Percentiles rank a stretch among this genome's conserved stretches.
Evolutionary conservation across 495 filamentous ascomycete species (phyloP).

Genomic region (Viridothelium virens): DNA sequence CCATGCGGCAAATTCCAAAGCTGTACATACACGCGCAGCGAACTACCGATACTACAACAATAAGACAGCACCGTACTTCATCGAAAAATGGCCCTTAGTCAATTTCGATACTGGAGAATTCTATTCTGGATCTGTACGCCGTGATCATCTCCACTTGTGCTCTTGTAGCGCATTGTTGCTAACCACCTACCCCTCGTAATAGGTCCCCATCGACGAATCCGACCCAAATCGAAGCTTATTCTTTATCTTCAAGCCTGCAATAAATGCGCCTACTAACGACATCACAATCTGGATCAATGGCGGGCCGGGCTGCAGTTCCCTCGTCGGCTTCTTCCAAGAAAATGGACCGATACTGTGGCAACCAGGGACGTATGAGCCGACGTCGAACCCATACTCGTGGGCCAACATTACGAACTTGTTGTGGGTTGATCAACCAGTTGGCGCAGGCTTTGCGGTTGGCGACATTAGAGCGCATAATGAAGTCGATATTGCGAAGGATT

Average conservation of each 20-base stretch:
- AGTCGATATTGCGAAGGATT: conserved; percentile 29
- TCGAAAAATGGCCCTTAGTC: conserved; percentile 16
- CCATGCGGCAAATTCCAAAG: neutral
- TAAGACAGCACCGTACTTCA: conserved; percentile 16
- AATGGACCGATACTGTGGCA: conserved; percentile 60
- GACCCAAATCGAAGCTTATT: conserved; percentile 40
- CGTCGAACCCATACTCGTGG: conserved; percentile 58
- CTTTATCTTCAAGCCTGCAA: conserved; percentile 46
- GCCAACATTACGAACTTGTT: conserved; percentile 24
- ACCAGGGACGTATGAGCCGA: conserved; percentile 50
- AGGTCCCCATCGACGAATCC: conserved; percentile 20
- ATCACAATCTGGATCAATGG: conserved; percentile 24
- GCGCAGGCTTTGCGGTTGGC: conserved; percentile 25
- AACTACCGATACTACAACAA: conserved; percentile 31
- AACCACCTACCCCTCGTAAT: neutral
- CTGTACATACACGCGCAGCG: neutral
- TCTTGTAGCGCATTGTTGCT: neutral
- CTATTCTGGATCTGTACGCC: conserved; percentile 22
- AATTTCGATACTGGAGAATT: conserved; percentile 25
- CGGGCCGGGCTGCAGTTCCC: conserved; percentile 43
- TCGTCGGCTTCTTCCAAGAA: conserved; percentile 59
- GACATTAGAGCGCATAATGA: conserved; percentile 22
- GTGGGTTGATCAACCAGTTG: conserved; percentile 25
- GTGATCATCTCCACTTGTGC: neutral
- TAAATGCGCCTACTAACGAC: conserved; percentile 36